phyloP scores from a whole-genome alignment of 164 flowering plant genomes.

The Amborella trichopoda region DNA sequence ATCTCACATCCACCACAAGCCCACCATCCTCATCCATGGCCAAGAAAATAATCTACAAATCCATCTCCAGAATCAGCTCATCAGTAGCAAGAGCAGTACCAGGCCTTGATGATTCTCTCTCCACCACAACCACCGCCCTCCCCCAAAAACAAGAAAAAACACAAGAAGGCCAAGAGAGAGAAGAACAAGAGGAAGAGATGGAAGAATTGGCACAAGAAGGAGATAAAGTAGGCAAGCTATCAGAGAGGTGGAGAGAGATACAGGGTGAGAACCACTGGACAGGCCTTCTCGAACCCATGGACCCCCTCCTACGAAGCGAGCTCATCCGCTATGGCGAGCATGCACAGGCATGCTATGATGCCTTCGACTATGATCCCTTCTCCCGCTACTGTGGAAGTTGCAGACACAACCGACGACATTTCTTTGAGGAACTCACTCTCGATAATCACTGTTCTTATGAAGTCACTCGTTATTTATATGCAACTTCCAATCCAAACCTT shows the following conservation, averaged over 20 bases:
- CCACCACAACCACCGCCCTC: neutral
- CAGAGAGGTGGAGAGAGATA: conserved; percentile 44
- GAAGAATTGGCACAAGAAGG: neutral
- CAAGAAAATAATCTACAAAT: neutral
- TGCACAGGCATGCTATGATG: conserved; percentile 67
- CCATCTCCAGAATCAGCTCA: no score
- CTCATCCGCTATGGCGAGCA: conserved; percentile 68
- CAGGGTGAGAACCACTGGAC: conserved; percentile 56
- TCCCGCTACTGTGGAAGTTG: conserved; percentile 70
- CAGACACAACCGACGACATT: conserved; percentile 33
- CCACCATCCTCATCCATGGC: neutral
- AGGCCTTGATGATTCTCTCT: no score
- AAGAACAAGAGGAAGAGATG: neutral
- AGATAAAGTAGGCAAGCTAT: no score
- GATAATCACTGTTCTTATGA: conserved; percentile 28
- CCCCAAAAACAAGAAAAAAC: neutral
- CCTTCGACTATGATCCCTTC: conserved; percentile 69
- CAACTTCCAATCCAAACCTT: conserved; percentile 65
- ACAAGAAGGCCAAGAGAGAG: neutral
- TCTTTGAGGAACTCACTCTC: conserved; percentile 47
- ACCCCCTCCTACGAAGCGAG: conserved; percentile 41
- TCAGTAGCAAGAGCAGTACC: no score
- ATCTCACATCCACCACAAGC: no score
- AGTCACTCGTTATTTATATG: conserved; percentile 48
- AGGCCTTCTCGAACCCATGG: conserved; percentile 52